Evolutionary conservation across 352 stramenopile genomes (phyloP), one percentile per base, ranked within the genome.

Genomic region (Chrysophaeum taylorii): DNA sequence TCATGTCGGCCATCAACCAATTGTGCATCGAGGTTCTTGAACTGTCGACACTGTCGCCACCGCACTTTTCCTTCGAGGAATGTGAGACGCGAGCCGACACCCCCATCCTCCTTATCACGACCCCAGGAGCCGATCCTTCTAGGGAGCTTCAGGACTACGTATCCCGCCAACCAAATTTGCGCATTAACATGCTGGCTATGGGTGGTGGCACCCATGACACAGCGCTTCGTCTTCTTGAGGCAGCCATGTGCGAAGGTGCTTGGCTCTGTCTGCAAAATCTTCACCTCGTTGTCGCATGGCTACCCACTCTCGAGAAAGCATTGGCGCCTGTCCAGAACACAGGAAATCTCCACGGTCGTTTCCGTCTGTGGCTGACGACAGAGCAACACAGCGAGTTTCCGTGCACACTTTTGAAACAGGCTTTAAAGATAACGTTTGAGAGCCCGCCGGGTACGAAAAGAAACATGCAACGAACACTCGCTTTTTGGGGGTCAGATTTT

Each of bases 191-290:
- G 73, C 76, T 97, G 42, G 89, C 92, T 0, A 97, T 97, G 92
- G 92, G 92, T 27, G 92, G 90, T 37, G 92, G 91, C 0, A 89
- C 96, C 69, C 87, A 97, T 68, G 90, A 96, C 37, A 89, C 92
- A 27, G 91, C 91, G 0, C 72, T 96, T 23, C 79, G 76, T 23
- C 64, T 97, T 54, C 71, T 97, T 21, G 82, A 86, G 16, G 82
- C 78, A 0, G 83, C 85, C 9, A 80, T 84, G 0, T 79, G 92
- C 69, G 78, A 87, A 48, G 92, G 92, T 35, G 84, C 94, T 57
- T 97, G 92, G 91, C 71, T 97, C 4, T 97, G 92, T 79, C 80
- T 97, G 0, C 94, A 97, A 75, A 97, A 97, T 73, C 76, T 97
- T 41, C 92, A 97, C 71, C 79, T 97, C 0, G 91, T 97, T 5